Evolutionary conservation across 176 grass and related monocot genomes (phyloP), one percentile per base, ranked within the genome.

Genomic region (Tillandsia fasciculata): DNA sequence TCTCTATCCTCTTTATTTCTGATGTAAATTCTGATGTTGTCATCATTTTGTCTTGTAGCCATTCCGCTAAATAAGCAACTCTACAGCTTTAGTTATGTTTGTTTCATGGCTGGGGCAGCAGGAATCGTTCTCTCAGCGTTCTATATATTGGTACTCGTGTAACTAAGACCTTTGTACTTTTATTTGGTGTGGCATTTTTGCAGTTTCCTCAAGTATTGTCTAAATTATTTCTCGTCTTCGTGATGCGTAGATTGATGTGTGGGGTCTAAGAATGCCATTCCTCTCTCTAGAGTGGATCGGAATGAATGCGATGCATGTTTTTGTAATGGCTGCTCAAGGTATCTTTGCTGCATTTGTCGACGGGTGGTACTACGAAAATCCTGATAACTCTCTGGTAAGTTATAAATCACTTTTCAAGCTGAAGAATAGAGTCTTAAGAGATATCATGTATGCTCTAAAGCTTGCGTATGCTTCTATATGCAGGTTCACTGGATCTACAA

Each of bases 11-110:
- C 17, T 59, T 3, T 49, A 9, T 8, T 42, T 42, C 33, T 52
- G 17, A 2, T 26, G 14, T 11, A 10, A 8, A 9, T 2, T 71
- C 5, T 54, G 3, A 54, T 29, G 28, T 33, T 14, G 54, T 42
- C 20, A 17, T 53, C 10, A 10, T 64, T 18, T 52, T 29, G 3
- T 74, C 8, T 26, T 76, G 48, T 53, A 90, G 90, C 81, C 15
- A 90, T 95, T 81, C 90, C 90, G 70, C 69, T 90, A 11, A 95
- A 95, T 66, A 95, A 95, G 75, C 90, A 94, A 53, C 78, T 93
- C 27, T 93, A 89, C 70, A 93, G 80, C 68, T 84, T 93, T 52
- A 94, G 86, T 70, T 90, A 94, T 13, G 75, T 86, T 70, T 94
- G 83, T 74, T 77, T 94, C 18, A 94, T 86, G 1, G 83, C 70